Percentiles rank a stretch among this genome's conserved stretches.
phyloP scores from a whole-genome alignment of 2,329 filamentous ascomycete genomes.

The Fusarium duplospermum region DNA sequence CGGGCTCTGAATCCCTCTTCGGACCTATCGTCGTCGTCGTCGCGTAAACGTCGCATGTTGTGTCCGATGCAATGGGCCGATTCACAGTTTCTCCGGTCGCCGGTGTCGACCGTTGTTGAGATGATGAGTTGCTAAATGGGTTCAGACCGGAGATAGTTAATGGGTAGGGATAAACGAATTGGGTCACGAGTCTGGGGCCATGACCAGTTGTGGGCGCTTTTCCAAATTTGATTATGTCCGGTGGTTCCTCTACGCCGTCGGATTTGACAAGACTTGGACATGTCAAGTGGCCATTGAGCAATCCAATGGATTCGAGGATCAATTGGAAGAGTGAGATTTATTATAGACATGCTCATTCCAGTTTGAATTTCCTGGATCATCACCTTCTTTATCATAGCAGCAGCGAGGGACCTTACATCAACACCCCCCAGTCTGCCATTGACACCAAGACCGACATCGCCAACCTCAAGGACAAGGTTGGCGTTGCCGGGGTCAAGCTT shows the following conservation, averaged over 20 bases:
- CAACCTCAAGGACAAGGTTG: conserved; percentile 4
- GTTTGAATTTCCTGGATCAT: background rate
- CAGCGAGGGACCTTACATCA: conserved; percentile 12
- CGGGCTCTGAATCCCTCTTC: conserved; percentile 1
- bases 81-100: background rate
- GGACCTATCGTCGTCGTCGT: background rate
- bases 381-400: conserved; percentile 2
- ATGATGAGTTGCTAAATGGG: background rate
- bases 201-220: background rate
- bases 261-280: background rate
- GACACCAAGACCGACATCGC: background rate
- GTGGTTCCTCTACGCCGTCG: background rate
- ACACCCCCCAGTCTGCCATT: background rate
- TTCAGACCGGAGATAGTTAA: conserved; percentile 6
- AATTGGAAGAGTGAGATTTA: background rate
- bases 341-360: background rate
- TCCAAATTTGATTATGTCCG: conserved; percentile 4
- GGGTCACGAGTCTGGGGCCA: background rate
- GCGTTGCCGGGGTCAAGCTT: background rate
- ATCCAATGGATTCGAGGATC: background rate
- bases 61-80: conserved; percentile 2
- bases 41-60: conserved; percentile 7
- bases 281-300: background rate
- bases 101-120: background rate
- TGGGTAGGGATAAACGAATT: background rate